Base-by-base conservation (phyloP, 495 filamentous ascomycete species). In the Xylaria castorea region DNA sequence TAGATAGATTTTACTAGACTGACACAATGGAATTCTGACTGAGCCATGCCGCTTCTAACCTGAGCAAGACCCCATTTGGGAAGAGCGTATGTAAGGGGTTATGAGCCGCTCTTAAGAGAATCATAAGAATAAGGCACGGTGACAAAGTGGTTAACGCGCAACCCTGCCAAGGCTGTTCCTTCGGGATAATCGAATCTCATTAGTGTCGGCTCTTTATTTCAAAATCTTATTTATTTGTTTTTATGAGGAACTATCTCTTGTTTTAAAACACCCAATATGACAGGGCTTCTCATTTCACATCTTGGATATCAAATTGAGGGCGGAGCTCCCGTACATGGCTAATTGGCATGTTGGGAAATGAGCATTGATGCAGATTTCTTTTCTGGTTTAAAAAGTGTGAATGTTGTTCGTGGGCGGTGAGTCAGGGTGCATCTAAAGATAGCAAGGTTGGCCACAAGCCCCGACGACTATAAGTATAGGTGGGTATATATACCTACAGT, bases 341-440 rank as follows among this genome's bases (percentile, higher is more conserved):
- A 25, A 12, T 20, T 34, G 18, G 44, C 44, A 66, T 50, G 42
- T 22, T 38, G 63, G 42, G 44, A 66, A 36, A 50, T 50, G 44
- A 51, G 63, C 25, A n/a, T 38, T 34, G 40, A 46, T 32, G 63
- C 16, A 34, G 42, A 11, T 46, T 27, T 38, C 16, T 9, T 30
- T 46, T 38, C 22, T 25, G 1, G 46, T 44, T 8, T 40, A n/a
- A 38, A 25, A 16, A 42, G 12, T 38, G 36, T 25, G 22, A 27
- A 63, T 5, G 25, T 25, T 38, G n/a, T 42, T 66, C 16, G 61
- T 48, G 25, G 63, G 63, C 42, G 42, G 42, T 66, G 63, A 66
- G 61, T 63, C 61, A 44, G 6, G 36, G 38, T 44, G 61, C 22
- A 27, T 63, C 61, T 63, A 63, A 38, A 63, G 38, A 63, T 63